Evolutionary conservation across 768 basidiomycete genomes (phyloP).

Genomic region (Phylloporus sp.): DNA sequence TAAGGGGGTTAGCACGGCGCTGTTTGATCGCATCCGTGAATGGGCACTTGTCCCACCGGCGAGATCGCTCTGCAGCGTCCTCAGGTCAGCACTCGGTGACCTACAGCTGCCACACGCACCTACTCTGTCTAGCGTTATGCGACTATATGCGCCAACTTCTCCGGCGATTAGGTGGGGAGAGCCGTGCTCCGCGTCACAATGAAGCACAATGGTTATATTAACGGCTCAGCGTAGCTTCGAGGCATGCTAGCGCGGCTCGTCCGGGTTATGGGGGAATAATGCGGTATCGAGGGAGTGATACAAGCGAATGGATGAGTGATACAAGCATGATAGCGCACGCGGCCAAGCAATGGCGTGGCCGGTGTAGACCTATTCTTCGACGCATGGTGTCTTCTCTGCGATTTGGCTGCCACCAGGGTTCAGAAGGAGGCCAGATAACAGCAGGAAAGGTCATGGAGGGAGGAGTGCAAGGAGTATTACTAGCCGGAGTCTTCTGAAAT

Average conservation of each 20-base stretch:
- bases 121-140: neutral
- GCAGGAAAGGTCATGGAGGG: conserved; percentile 20
- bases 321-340: conserved; percentile 8
- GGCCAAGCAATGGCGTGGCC: neutral
- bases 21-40: conserved; percentile 21
- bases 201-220: conserved; percentile 23
- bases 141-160: neutral
- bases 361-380: conserved; percentile 1
- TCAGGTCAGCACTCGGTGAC: conserved; percentile 2
- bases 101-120: conserved; percentile 11
- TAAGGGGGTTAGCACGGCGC: conserved; percentile 26
- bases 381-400: neutral
- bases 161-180: conserved; percentile 26
- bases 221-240: conserved; percentile 10
- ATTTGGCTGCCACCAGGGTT: conserved; percentile 5
- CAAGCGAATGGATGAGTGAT: conserved; percentile 1
- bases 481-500: conserved; percentile 30
- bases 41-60: neutral
- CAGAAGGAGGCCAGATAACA: conserved; percentile 8
- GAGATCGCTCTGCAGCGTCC: neutral
- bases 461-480: conserved; percentile 26
- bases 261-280: neutral
- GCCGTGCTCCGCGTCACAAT: conserved; percentile 11
- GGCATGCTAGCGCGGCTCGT: conserved; percentile 2
- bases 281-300: neutral